Conservation (phyloP, 139 green algal genomes). For the Edaphochlamys debaryana region DNA sequence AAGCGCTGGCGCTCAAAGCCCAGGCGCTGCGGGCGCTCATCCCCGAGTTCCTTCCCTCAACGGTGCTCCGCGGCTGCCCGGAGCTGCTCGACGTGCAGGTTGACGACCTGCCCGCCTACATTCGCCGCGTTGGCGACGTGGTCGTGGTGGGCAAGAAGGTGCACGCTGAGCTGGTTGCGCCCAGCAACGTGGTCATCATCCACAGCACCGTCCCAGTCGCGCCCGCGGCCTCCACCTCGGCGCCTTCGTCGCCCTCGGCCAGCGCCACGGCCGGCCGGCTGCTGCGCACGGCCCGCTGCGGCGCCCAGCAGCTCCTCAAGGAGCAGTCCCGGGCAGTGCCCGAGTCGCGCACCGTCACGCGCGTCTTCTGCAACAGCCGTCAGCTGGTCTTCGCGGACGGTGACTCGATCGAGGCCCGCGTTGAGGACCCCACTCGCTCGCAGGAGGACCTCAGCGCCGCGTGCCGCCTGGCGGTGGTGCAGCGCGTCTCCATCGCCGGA, state of each 20-base stretch:
- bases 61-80: constrained; percentile 19
- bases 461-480: constrained; percentile 21
- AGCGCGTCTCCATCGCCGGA: not conserved
- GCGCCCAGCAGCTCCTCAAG: constrained; percentile 26
- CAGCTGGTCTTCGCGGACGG: not conserved
- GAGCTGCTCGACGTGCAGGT: constrained; percentile 37
- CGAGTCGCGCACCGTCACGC: not conserved
- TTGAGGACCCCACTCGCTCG: constrained; percentile 17
- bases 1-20: constrained; percentile 28
- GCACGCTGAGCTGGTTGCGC: not conserved
- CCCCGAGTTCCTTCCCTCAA: constrained; percentile 29
- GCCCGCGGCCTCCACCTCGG: not conserved
- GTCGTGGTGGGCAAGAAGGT: not conserved
- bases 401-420: constrained; percentile 2
- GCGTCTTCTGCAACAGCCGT: constrained; percentile 10
- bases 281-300: constrained; percentile 20
- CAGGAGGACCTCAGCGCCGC: constrained; percentile 20
- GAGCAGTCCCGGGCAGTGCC: not conserved
- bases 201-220: not conserved
- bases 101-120: constrained; percentile 11
- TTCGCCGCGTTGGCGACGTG: constrained; percentile 4
- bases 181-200: constrained; percentile 24
- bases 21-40: constrained; percentile 11
- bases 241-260: not conserved
- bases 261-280: not conserved